A percentile compares a stretch with the other conserved stretches of the same genome.
Conservation (phyloP, 2,329 filamentous ascomycete genomes). For the Xylariaceae sp. region DNA sequence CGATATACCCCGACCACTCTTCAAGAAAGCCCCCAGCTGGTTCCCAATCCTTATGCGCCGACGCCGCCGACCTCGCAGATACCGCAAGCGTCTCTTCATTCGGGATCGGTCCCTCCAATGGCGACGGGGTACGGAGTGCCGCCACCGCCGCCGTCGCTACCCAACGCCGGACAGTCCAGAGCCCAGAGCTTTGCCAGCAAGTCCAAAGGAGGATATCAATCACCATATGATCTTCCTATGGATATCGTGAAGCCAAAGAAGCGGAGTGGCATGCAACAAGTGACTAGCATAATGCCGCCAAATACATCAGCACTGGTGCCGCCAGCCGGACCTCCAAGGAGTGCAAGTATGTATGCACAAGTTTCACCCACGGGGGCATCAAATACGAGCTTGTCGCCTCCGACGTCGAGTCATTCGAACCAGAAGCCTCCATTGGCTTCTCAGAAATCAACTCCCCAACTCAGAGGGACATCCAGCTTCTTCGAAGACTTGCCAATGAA, state of each 20-base stretch:
- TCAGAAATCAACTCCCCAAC: conserved; percentile 28
- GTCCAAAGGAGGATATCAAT: conserved; percentile 83
- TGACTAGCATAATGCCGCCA: conserved; percentile 27
- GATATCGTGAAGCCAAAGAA: conserved; percentile 72
- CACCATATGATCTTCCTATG: conserved; percentile 90
- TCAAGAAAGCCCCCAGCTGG: conserved; percentile 15
- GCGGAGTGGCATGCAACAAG: conserved; percentile 51
- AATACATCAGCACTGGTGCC: conserved; percentile 17
- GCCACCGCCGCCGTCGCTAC: conserved; percentile 27
- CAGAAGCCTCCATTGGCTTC: conserved; percentile 23
- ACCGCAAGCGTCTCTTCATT: conserved; percentile 20
- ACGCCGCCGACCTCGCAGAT: conserved; percentile 17
- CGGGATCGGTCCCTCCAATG: conserved; percentile 20
- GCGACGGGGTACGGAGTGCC: conserved; percentile 30
- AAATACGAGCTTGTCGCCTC: conserved; percentile 23
- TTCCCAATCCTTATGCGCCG: conserved; percentile 40
- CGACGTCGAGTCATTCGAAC: conserved; percentile 29
- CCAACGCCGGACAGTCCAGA: conserved; percentile 43
- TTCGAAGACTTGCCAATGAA: conserved; percentile 69
- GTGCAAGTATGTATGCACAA: conserved; percentile 47
- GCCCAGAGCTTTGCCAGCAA: conserved; percentile 85
- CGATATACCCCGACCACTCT: conserved; percentile 26
- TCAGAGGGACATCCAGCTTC: conserved; percentile 48
- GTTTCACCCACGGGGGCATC: conserved; percentile 18
- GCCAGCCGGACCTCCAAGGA: conserved; percentile 51